phyloP scores from a whole-genome alignment of 1,139 yeast species.

The Blastobotrys capitulatus region DNA sequence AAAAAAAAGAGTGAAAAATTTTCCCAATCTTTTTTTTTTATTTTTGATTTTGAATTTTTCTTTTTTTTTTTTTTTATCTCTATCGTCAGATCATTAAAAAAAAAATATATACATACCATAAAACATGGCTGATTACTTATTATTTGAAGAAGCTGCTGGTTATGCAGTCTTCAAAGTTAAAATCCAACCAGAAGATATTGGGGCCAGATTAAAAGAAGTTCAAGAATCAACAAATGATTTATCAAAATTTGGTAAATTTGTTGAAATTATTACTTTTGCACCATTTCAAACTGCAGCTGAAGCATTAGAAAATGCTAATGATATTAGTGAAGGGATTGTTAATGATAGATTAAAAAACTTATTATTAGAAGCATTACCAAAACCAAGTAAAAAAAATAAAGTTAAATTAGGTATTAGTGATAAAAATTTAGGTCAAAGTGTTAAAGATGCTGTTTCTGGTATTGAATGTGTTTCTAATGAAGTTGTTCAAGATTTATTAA shows the following conservation, averaged over 20 bases:
- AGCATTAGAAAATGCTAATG: slow-evolving; percentile 97
- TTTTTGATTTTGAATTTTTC: not conserved
- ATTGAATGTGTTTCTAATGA: slow-evolving; percentile 90
- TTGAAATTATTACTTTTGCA: slow-evolving; percentile 91
- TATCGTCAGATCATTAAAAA: not conserved
- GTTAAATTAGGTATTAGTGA: slow-evolving; percentile 83
- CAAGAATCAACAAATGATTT: slow-evolving; percentile 88
- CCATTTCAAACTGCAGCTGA: slow-evolving; percentile 99
- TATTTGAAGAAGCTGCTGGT: slow-evolving; percentile 98
- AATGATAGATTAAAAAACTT: slow-evolving; percentile 87
- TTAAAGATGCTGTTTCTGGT: slow-evolving; percentile 82
- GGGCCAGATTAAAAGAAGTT: slow-evolving; percentile 87
- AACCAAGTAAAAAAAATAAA: slow-evolving; percentile 58
- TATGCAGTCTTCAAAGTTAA: slow-evolving; percentile 94
- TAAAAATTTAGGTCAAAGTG: slow-evolving; percentile 92
- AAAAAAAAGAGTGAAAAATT: no score
- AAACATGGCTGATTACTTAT: slow-evolving; percentile 66
- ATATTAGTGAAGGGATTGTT: slow-evolving; percentile 93
- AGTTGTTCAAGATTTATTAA: slow-evolving; percentile 86
- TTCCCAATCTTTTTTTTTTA: not conserved
- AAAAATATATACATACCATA: no score
- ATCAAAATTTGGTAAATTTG: slow-evolving; percentile 83
- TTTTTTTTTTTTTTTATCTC: not conserved
- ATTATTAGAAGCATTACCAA: slow-evolving; percentile 87
- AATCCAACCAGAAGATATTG: slow-evolving; percentile 90